Evolutionary conservation across 768 basidiomycete species (phyloP), one percentile per base, ranked within the genome.

Genomic region (Leccinum variicolor): DNA sequence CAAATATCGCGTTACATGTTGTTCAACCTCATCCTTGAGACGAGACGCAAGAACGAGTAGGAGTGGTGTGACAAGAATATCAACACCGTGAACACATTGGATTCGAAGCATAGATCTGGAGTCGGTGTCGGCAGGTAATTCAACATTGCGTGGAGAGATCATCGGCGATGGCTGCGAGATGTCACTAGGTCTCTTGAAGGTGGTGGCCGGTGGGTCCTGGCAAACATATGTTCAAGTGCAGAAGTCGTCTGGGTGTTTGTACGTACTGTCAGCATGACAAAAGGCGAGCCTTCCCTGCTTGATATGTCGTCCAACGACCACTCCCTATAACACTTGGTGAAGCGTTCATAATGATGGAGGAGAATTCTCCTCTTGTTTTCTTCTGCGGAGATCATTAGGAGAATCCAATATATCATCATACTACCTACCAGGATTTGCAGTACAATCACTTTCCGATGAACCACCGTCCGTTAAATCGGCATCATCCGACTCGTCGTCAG

Each of bases 401-500:
- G 14, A 34, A 3, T 51, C 6, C 17, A n/a, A 39, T n/a, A 33
- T 14, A 50, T 28, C 21, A 19, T 5, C 3, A 28, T n/a, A 26
- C 3, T 43, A 63, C 66, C 47, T 45, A 70, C 70, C 53, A 47
- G 52, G 77, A 80, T 52, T 75, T 73, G 67, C 75, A 75, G 81
- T 78, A 47, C 66, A 67, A 23, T 76, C 74, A 51, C 74, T 78
- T 17, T 70, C 72, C 19, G 64, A 73, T 10, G 74, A 72, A 49
- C 57, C 62, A 7, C 70, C 74, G 49, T 87, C 86, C 2, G 84
- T 87, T 50, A 89, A 66, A 64, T 87, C 87, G 23, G 83, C 84
- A 61, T 89, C 75, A 62, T 92, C 92, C 3, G 91, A 92, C 70
- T 93, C 91, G 61, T 92, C 90, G 51, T 84, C 87, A 9, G 82